Evolutionary conservation across 768 basidiomycete species (phyloP).

Genomic region (Tubosaeta sp.): DNA sequence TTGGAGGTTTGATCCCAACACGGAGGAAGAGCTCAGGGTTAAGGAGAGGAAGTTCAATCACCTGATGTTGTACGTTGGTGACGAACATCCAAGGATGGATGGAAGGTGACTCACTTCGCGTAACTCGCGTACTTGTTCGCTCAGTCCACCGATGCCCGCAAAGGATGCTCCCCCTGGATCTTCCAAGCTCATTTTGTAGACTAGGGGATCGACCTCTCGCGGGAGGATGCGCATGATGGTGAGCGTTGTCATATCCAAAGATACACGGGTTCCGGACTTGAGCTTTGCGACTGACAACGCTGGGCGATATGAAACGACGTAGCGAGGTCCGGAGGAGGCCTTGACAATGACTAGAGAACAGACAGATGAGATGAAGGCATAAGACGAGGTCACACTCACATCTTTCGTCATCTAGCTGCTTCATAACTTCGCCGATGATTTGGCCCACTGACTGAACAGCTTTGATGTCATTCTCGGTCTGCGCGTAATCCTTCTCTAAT

Average conservation of each 20-base stretch:
- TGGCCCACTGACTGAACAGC: constrained; percentile 98
- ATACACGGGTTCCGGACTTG: constrained; percentile 91
- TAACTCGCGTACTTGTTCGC: constrained; percentile 94
- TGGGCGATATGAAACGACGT: constrained; percentile 96
- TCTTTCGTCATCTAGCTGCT: constrained; percentile 95
- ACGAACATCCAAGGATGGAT: neutral
- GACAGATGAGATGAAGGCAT: neutral
- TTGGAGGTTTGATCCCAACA: constrained; percentile 96
- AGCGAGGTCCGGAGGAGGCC: constrained; percentile 95
- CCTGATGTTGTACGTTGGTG: constrained; percentile 38
- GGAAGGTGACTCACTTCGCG: constrained; percentile 65
- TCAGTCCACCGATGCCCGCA: constrained; percentile 93
- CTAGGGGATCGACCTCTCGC: constrained; percentile 94
- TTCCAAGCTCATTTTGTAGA: constrained; percentile 99
- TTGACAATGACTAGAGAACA: constrained; percentile 84
- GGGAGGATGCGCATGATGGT: constrained; percentile 99
- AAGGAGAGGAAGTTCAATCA: constrained; percentile 92
- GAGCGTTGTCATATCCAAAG: constrained; percentile 97
- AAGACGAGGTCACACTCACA: constrained; percentile 50
- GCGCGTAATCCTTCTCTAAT: constrained; percentile 83
- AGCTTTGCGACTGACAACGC: constrained; percentile 89
- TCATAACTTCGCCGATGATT: constrained; percentile 98
- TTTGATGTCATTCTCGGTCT: constrained; percentile 99
- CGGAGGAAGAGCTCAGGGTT: constrained; percentile 92
- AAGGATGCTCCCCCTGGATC: constrained; percentile 95